These are phyloP conservation scores for Phycomyces blakesleeanus DNA, from an alignment of 192 early-diverging fungal species.

Conservation along the genomic window DNA sequence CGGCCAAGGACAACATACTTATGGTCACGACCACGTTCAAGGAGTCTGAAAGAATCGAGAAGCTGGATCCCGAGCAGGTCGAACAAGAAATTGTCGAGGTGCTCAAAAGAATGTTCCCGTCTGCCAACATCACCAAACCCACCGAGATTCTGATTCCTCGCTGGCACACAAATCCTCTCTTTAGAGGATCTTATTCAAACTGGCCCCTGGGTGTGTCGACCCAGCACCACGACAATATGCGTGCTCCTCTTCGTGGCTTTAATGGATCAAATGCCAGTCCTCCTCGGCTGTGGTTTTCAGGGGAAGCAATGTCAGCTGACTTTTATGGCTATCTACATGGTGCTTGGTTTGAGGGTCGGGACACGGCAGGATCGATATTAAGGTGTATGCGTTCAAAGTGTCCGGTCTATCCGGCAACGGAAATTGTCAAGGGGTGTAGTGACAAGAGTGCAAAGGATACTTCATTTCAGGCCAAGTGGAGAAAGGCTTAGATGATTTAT, in stretches of 20 bases:
- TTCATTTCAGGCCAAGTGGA: too few relatives aligned
- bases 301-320: conserved; percentile 31
- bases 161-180: conserved; percentile 37
- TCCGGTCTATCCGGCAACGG: neutral
- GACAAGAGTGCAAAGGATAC: too few relatives aligned
- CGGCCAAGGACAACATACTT: conserved; percentile 15
- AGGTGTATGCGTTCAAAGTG: neutral
- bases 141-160: conserved; percentile 33
- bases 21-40: conserved; percentile 30
- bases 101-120: conserved; percentile 23
- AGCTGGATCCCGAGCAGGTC: conserved; percentile 11
- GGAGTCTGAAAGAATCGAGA: conserved; percentile 24
- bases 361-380: neutral
- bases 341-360: conserved; percentile 34
- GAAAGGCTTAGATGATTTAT: too few relatives aligned
- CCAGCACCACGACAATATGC: conserved; percentile 34
- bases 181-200: conserved; percentile 39
- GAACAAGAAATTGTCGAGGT: conserved; percentile 16
- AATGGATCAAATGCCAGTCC: neutral
- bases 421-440: too few relatives aligned
- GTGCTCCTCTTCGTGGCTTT: conserved; percentile 25
- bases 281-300: conserved; percentile 36
- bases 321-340: conserved; percentile 41
- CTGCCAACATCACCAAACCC: conserved; percentile 7
- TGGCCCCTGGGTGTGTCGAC: conserved; percentile 32